Percentiles rank a stretch among this genome's conserved stretches.
These are phyloP conservation scores for Cryptococcus neoformans DNA, from an alignment of 1,284 basidiomycete genomes.

Conservation along the genomic window DNA sequence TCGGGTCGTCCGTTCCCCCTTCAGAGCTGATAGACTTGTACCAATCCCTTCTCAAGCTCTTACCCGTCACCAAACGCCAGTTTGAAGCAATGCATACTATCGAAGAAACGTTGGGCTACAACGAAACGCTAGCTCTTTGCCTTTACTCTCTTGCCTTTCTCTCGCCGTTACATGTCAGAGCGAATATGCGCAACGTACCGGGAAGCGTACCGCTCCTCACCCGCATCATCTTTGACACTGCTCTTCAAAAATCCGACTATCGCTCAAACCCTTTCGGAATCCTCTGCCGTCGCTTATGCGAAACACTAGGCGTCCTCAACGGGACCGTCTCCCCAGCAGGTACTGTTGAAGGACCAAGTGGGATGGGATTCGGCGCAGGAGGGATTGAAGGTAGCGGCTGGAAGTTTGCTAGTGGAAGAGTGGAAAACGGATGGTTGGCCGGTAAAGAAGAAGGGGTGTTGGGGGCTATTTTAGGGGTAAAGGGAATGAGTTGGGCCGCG, in stretches of 20 bases:
- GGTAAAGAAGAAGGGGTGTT: constrained; percentile 64
- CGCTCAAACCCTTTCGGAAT: constrained; percentile 59
- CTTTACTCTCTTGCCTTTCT: constrained; percentile 86
- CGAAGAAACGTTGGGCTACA: constrained; percentile 67
- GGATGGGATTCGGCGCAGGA: constrained; percentile 55
- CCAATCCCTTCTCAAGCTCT: constrained; percentile 67
- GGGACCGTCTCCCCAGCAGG: constrained; percentile 51
- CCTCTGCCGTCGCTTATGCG: constrained; percentile 70
- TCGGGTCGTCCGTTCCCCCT: constrained; percentile 61
- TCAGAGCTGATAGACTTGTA: constrained; percentile 63
- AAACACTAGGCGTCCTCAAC: constrained; percentile 80
- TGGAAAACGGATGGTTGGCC: constrained; percentile 69
- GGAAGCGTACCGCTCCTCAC: constrained; percentile 49
- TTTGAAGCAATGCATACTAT: constrained; percentile 60
- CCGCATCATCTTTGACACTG: constrained; percentile 49
- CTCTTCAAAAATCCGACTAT: constrained; percentile 49
- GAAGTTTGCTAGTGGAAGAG: constrained; percentile 63
- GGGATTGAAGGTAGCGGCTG: constrained; percentile 70
- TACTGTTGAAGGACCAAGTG: constrained; percentile 52
- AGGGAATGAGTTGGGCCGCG: constrained; percentile 29
- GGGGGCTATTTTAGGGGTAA: constrained; percentile 22
- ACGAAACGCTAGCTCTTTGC: constrained; percentile 73
- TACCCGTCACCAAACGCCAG: constrained; percentile 75
- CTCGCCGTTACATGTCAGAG: constrained; percentile 68
- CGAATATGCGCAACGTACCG: constrained; percentile 58